Evolutionary conservation across 164 flowering plant species (phyloP).

Genomic region (Piper longum): DNA sequence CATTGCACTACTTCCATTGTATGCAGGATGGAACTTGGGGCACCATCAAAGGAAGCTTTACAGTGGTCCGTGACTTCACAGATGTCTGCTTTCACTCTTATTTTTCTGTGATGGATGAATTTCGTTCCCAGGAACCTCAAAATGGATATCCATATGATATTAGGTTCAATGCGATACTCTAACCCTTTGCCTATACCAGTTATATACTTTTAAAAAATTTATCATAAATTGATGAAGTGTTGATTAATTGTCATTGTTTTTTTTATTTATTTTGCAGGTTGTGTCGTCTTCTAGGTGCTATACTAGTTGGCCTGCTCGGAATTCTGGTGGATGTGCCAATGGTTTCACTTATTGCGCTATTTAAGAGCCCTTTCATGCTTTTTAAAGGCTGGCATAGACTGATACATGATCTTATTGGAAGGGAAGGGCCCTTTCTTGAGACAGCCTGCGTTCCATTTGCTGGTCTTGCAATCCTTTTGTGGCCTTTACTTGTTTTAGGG

Average conservation of each 20-base stretch:
- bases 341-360: conserved; percentile 48
- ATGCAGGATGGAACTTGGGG: conserved; percentile 76
- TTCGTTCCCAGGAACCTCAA: conserved; percentile 28
- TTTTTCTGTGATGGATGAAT: conserved; percentile 61
- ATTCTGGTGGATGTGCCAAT: conserved; percentile 40
- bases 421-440: conserved; percentile 95
- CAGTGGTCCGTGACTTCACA: conserved; percentile 50
- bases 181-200: neutral
- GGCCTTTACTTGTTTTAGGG: conserved; percentile 78
- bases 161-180: conserved; percentile 23
- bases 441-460: conserved; percentile 95
- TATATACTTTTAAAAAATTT: neutral
- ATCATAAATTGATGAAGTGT: neutral
- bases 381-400: conserved; percentile 88
- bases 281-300: conserved; percentile 47
- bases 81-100: conserved; percentile 68
- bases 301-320: conserved; percentile 49
- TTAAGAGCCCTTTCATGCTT: conserved; percentile 79
- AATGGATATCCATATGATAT: conserved; percentile 57
- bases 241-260: neutral
- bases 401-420: conserved; percentile 79
- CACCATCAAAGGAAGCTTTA: conserved; percentile 44
- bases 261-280: conserved; percentile 30
- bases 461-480: conserved; percentile 76
- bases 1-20: conserved; percentile 1